A percentile compares a stretch with the other conserved stretches of the same genome.
These are phyloP conservation scores for Sideroxylon spinosum DNA, from an alignment of 179 eudicot genomes.

Conservation along the genomic window DNA sequence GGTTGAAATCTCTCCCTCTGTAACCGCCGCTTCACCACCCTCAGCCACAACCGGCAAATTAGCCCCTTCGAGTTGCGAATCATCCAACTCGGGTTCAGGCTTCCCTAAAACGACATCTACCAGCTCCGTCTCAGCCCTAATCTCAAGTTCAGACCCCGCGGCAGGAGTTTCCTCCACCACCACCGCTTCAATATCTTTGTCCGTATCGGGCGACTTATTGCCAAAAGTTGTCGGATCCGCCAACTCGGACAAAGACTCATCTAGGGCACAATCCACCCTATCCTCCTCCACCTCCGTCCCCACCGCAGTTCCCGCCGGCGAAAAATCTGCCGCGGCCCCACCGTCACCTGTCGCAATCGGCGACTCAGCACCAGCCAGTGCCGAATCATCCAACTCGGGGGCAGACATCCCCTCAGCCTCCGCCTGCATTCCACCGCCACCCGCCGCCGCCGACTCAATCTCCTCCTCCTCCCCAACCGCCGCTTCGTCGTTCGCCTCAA, in stretches of 20 bases:
- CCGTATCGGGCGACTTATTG: not conserved
- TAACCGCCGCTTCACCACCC: not conserved
- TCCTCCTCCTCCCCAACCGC: not conserved
- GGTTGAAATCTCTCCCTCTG: not conserved
- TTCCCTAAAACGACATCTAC: constrained; percentile 5
- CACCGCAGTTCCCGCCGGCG: not conserved
- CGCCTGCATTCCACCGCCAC: not conserved
- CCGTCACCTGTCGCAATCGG: constrained; percentile 1
- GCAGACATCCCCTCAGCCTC: not conserved
- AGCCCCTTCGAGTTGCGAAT: not conserved
- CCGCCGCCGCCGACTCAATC: constrained; percentile 3
- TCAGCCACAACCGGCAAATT: not conserved
- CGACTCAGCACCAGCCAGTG: not conserved
- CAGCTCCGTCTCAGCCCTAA: not conserved
- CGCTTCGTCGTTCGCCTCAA: not conserved
- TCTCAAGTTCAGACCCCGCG: not conserved
- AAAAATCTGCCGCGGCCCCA: constrained; percentile 1
- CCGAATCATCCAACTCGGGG: not conserved
- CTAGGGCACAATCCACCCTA: not conserved
- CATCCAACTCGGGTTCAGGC: constrained; percentile 5
- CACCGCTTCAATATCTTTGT: not conserved
- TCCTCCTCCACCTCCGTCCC: not conserved
- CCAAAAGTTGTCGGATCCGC: not conserved
- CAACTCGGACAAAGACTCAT: not conserved
- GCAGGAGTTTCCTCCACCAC: constrained; percentile 1